phyloP scores from a whole-genome alignment of 2,329 filamentous ascomycete species.

The Hymenoscyphus fructigenus region DNA sequence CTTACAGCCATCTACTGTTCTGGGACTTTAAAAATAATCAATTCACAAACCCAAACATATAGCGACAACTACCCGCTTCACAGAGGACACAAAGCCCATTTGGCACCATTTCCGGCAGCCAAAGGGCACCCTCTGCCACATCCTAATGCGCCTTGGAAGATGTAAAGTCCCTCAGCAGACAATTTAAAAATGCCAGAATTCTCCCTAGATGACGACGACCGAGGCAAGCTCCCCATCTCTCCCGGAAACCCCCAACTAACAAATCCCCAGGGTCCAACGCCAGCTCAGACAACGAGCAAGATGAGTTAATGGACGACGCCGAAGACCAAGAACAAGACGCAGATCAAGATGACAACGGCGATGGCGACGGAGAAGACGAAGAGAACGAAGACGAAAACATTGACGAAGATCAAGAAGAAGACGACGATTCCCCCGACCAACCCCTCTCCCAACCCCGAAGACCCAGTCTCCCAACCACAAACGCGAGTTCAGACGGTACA shows the following conservation, averaged over 20 bases:
- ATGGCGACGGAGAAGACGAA: slow-evolving; percentile 37
- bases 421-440: slow-evolving; percentile 51
- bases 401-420: slow-evolving; percentile 42
- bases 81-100: neutral
- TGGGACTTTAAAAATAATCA: no score
- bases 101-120: neutral
- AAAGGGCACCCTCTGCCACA: neutral
- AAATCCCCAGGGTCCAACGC: slow-evolving; percentile 39
- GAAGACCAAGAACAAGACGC: slow-evolving; percentile 38
- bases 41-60: no score
- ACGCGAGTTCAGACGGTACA: slow-evolving; percentile 32
- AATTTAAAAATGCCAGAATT: slow-evolving; percentile 33
- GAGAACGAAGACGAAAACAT: slow-evolving; percentile 44
- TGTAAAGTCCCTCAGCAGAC: slow-evolving; percentile 21
- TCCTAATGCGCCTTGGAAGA: neutral
- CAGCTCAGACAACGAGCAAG: slow-evolving; percentile 52
- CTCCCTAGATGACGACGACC: slow-evolving; percentile 36
- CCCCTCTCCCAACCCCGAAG: slow-evolving; percentile 28
- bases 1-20: no score
- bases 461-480: slow-evolving; percentile 31
- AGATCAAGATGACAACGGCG: slow-evolving; percentile 37
- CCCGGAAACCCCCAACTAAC: slow-evolving; percentile 10
- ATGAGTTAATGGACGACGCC: slow-evolving; percentile 56
- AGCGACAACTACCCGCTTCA: neutral
- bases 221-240: slow-evolving; percentile 26